These are phyloP conservation scores for Poa pratensis DNA, from an alignment of 176 grass and related monocot genomes.

Conservation along the genomic window DNA sequence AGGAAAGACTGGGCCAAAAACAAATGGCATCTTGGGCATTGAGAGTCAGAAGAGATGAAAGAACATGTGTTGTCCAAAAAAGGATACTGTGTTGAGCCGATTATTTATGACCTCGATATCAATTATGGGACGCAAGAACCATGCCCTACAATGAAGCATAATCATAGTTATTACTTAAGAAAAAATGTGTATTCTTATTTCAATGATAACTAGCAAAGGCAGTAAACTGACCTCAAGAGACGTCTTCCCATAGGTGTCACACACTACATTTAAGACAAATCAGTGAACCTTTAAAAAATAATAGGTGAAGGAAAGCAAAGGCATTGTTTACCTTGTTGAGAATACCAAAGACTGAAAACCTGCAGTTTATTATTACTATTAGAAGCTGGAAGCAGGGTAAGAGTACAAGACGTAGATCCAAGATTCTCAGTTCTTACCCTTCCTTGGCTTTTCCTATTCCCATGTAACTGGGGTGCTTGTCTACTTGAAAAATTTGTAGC, in stretches of 20 bases:
- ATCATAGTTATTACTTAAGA: slow-evolving; percentile 22
- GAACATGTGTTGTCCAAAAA: slow-evolving; percentile 14
- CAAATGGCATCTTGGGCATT: slow-evolving; percentile 26
- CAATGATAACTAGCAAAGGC: slow-evolving; percentile 33
- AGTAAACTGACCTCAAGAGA: slow-evolving; percentile 66
- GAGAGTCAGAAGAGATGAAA: slow-evolving; percentile 24
- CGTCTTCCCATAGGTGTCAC: slow-evolving; percentile 92
- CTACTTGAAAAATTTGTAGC: slow-evolving; percentile 96
- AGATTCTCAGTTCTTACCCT: slow-evolving; percentile 72
- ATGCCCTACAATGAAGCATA: slow-evolving; percentile 65
- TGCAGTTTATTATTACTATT: slow-evolving; percentile 51
- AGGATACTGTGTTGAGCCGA: slow-evolving; percentile 93
- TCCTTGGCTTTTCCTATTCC: slow-evolving; percentile 97
- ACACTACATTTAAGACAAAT: slow-evolving; percentile 65
- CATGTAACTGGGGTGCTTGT: slow-evolving; percentile 97
- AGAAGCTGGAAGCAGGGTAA: slow-evolving; percentile 36
- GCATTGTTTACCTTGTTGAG: slow-evolving; percentile 77
- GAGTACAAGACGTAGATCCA: slow-evolving; percentile 25
- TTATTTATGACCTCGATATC: slow-evolving; percentile 85
- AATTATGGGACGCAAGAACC: slow-evolving; percentile 94
- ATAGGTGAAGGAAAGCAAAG: slow-evolving; percentile 26
- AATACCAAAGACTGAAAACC: slow-evolving; percentile 98
- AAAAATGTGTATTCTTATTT: slow-evolving; percentile 26
- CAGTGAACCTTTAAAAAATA: slow-evolving; percentile 40
- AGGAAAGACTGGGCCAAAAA: slow-evolving; percentile 54